phyloP scores from a whole-genome alignment of 306 rosid genomes.

The Acacia crassicarpa region DNA sequence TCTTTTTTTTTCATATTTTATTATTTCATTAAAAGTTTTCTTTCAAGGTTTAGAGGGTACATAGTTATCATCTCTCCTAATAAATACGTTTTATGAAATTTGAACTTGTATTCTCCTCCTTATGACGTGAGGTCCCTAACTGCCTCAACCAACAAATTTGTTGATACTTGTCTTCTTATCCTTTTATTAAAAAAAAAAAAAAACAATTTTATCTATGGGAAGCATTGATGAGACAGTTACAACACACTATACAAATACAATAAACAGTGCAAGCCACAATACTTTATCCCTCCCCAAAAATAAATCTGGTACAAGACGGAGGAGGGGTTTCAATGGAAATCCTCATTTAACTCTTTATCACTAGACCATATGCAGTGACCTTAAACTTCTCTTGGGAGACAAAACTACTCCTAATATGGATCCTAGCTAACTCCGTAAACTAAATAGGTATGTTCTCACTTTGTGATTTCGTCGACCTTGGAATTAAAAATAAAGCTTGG shows the following conservation, averaged over 20 bases:
- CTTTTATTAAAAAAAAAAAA: too few species aligned
- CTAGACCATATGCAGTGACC: neutral
- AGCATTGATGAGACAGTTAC: neutral
- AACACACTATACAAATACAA: neutral
- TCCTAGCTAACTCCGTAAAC: constrained; percentile 25
- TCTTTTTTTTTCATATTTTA: too few species aligned
- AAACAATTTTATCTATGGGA: neutral
- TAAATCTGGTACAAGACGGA: neutral
- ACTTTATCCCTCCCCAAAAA: neutral
- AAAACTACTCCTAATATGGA: neutral
- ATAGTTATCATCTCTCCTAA: too few species aligned
- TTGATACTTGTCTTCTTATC: too few species aligned
- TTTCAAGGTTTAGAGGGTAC: too few species aligned
- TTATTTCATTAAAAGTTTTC: too few species aligned
- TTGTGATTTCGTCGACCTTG: constrained; percentile 72
- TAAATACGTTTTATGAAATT: too few species aligned
- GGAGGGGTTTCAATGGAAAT: neutral
- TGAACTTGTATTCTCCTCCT: too few species aligned
- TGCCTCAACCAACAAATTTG: too few species aligned
- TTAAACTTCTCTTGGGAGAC: neutral
- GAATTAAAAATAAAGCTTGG: constrained; percentile 93
- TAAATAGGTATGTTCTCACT: constrained; percentile 38
- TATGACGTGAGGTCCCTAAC: too few species aligned
- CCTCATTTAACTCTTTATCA: neutral
- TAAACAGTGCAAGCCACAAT: neutral